These are phyloP conservation scores for Tilletia horrida DNA, from an alignment of 1,284 basidiomycete species.

Conservation along the genomic window DNA sequence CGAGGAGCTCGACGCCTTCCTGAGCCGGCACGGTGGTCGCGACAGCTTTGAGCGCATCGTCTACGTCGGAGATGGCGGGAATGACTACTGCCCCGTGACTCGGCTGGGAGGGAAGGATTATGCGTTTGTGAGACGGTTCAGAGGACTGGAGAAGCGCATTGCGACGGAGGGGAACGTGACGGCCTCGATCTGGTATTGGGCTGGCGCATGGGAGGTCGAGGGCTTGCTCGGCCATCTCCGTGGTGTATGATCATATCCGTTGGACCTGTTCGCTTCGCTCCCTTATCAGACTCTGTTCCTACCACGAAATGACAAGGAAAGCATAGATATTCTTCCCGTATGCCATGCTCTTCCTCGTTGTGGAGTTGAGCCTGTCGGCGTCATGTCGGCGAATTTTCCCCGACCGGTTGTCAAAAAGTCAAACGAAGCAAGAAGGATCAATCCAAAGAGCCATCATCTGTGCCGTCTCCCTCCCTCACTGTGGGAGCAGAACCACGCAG, in stretches of 20 bases:
- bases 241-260: neutral
- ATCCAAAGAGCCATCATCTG: too few species aligned
- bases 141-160: constrained; percentile 51
- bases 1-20: constrained; percentile 79
- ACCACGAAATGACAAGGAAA: too few species aligned
- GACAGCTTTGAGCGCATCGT: constrained; percentile 71
- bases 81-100: constrained; percentile 90
- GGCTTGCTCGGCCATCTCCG: constrained; percentile 22
- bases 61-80: constrained; percentile 90
- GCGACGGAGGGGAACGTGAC: constrained; percentile 38
- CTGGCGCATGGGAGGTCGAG: constrained; percentile 51
- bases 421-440: neutral
- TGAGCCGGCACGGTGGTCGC: constrained; percentile 65
- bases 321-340: too few species aligned
- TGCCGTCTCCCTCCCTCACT: neutral
- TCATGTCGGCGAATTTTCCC: too few species aligned
- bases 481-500: neutral
- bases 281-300: too few species aligned
- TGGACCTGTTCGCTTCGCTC: too few species aligned
- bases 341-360: too few species aligned
- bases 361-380: too few species aligned
- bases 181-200: constrained; percentile 48
- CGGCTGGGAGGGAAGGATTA: constrained; percentile 60
- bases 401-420: too few species aligned
- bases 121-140: constrained; percentile 48